These are phyloP conservation scores for Neofusicoccum kwambonambiense DNA, from an alignment of 2,329 filamentous ascomycete species.

Conservation along the genomic window DNA sequence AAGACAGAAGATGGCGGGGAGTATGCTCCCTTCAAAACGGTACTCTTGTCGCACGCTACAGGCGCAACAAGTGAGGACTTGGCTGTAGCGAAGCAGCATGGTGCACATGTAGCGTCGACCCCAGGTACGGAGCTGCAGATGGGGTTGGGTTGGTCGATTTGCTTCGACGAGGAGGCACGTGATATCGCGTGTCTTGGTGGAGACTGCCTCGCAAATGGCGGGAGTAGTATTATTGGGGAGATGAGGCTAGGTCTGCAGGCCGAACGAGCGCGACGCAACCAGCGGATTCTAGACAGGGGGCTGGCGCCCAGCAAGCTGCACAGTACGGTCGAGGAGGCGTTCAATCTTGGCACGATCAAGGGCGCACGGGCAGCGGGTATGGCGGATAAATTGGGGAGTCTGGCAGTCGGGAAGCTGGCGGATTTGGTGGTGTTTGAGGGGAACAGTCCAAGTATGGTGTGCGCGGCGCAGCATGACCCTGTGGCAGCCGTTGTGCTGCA, in stretches of 20 bases:
- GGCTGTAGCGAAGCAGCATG: slow-evolving; percentile 32
- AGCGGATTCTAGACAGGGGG: slow-evolving; percentile 44
- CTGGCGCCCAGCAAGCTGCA: slow-evolving; percentile 43
- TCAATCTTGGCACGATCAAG: too few species aligned
- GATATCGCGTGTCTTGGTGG: slow-evolving; percentile 46
- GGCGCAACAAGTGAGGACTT: slow-evolving; percentile 35
- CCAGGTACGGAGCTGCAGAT: slow-evolving; percentile 55
- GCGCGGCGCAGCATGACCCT: too few species aligned
- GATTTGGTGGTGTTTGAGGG: too few species aligned
- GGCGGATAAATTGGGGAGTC: too few species aligned
- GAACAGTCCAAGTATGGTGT: too few species aligned
- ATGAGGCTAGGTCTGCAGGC: slow-evolving; percentile 40
- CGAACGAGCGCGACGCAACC: slow-evolving; percentile 42
- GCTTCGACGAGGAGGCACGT: slow-evolving; percentile 32
- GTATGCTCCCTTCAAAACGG: not conserved
- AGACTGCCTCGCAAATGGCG: slow-evolving; percentile 56
- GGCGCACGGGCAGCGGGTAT: too few species aligned
- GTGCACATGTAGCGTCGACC: slow-evolving; percentile 44
- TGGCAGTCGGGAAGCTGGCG: too few species aligned
- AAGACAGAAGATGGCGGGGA: slow-evolving; percentile 21
- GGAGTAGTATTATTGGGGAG: slow-evolving; percentile 45
- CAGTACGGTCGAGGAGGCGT: too few species aligned
- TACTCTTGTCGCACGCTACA: slow-evolving; percentile 45
- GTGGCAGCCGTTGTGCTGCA: too few species aligned
- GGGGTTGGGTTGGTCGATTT: slow-evolving; percentile 40